Base-by-base conservation (phyloP, 331 rosid species). In the Cydonia oblonga region DNA sequence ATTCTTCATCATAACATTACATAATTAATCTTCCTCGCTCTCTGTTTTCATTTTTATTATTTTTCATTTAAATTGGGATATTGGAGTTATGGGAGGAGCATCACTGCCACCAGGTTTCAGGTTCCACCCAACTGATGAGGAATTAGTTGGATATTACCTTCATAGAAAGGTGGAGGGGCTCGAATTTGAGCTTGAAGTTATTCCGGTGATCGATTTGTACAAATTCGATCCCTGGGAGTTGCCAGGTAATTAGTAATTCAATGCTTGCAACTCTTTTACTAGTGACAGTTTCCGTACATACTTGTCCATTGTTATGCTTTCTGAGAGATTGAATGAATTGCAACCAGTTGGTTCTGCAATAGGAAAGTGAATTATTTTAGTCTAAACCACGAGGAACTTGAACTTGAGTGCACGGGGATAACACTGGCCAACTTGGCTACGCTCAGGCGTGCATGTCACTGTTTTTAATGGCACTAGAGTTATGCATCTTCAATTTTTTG, bases 191-290 rank as follows among this genome's bases (percentile, higher is more conserved):
- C 93, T 93, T 28, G 93, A 90, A 80, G 97, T 93, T 18, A 87
- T 93, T 32, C 98, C 96, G 0, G 90, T 84, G 13, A 84, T 93
- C 78, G 93, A 90, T 78, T 87, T 93, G 66, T 93, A 90, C 86
- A 90, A 93, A 66, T 90, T 84, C 10, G 98, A 93, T 51, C 98
- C 98, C 2, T 93, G 98, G 97, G 96, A 93, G 68, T 81, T 93
- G 81, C 98, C 97, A 40, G 98, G 97, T 93, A 90, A 62, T 71
- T 60, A 25, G 78, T 69, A 19, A 75, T 22, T 38, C 71, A 57
- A 66, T 33, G 15, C 26, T 67, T 28, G 20, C n/a, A 9, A 54
- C 65, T 58, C 58, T 29, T 53, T 78, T 15, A 32, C 18, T 4
- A 19, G 26, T 28, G 6, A 23, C 9, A 32, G 33, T 24, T 15